Evolutionary conservation across 805 yeast species (phyloP).

Genomic region (Priceomyces castillae): DNA sequence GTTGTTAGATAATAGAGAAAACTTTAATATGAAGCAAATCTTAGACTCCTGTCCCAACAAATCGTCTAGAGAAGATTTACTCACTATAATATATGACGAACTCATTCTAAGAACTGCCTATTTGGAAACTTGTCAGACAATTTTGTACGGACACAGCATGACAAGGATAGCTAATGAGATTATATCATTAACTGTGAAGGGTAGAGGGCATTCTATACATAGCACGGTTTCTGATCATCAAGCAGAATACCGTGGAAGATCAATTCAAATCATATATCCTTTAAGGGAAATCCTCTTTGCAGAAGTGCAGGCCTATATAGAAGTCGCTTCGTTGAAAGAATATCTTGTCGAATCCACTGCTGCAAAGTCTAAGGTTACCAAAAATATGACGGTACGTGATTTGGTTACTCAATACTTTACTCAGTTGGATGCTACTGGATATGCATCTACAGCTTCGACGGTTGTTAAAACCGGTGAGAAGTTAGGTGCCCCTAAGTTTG

Average conservation of each 20-base stretch:
- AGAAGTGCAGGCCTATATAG: constrained; percentile 60
- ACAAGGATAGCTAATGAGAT: constrained; percentile 77
- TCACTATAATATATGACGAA: constrained; percentile 45
- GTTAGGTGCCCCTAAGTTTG: constrained; percentile 47
- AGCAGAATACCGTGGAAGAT: constrained; percentile 23
- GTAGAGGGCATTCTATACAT: constrained; percentile 74
- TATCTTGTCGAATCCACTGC: constrained; percentile 21
- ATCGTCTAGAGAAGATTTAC: constrained; percentile 66
- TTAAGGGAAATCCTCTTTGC: constrained; percentile 69
- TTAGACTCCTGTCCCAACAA: constrained; percentile 44
- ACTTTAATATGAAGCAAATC: constrained; percentile 28
- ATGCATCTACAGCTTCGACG: constrained; percentile 87
- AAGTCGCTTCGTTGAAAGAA: constrained; percentile 37
- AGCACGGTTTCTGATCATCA: constrained; percentile 45
- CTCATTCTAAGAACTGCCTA: constrained; percentile 48
- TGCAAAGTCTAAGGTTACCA: constrained; percentile 44
- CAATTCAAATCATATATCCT: constrained; percentile 59
- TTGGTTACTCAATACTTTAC: constrained; percentile 70
- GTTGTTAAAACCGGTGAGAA: constrained; percentile 89
- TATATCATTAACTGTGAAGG: constrained; percentile 78
- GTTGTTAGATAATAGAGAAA: constrained; percentile 7
- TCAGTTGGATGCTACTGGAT: constrained; percentile 64
- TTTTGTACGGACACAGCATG: constrained; percentile 77
- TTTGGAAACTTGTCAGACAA: constrained; percentile 46
- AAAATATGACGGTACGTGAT: constrained; percentile 79